phyloP scores from a whole-genome alignment of 352 stramenopile species.

The Elongisporangium anandrum region DNA sequence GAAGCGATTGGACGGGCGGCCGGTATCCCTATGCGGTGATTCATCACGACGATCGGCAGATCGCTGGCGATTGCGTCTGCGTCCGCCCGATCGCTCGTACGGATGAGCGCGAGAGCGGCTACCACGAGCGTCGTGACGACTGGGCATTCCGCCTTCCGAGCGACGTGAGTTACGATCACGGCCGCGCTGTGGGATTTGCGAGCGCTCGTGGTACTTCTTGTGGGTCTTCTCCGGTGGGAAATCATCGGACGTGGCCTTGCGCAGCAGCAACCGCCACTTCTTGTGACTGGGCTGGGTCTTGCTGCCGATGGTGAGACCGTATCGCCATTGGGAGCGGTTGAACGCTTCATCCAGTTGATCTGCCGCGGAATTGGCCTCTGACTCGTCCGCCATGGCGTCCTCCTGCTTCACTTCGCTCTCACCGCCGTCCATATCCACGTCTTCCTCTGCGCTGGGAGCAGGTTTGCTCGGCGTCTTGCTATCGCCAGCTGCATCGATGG shows the following conservation, averaged over 20 bases:
- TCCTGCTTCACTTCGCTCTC: constrained; percentile 6
- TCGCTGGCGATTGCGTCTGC: constrained; percentile 12
- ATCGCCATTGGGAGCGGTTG: constrained; percentile 61
- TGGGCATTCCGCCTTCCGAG: constrained; percentile 21
- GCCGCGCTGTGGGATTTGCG: constrained; percentile 11
- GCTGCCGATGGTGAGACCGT: constrained; percentile 48
- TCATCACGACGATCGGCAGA: constrained; percentile 17
- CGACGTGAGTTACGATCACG: constrained; percentile 18
- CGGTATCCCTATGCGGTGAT: constrained; percentile 25
- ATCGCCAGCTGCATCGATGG: not conserved
- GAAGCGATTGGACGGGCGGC: constrained; percentile 48
- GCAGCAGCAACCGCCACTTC: constrained; percentile 68
- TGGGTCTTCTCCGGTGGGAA: constrained; percentile 74
- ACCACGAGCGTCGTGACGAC: constrained; percentile 18
- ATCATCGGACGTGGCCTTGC: constrained; percentile 66
- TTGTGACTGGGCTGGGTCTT: constrained; percentile 44
- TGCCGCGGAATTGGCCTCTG: constrained; percentile 8
- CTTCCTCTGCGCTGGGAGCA: constrained; percentile 17
- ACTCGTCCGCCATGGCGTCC: constrained; percentile 19
- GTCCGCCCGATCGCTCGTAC: constrained; percentile 19
- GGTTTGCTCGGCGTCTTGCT: constrained; percentile 9
- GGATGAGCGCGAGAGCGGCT: constrained; percentile 27
- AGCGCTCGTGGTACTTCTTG: constrained; percentile 73
- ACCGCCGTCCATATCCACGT: constrained; percentile 56
- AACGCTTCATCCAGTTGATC: constrained; percentile 54